Percentiles rank a stretch among this genome's conserved stretches.
These are phyloP conservation scores for Pichia sp. DNA, from an alignment of 1,139 yeast species.

Conservation along the genomic window DNA sequence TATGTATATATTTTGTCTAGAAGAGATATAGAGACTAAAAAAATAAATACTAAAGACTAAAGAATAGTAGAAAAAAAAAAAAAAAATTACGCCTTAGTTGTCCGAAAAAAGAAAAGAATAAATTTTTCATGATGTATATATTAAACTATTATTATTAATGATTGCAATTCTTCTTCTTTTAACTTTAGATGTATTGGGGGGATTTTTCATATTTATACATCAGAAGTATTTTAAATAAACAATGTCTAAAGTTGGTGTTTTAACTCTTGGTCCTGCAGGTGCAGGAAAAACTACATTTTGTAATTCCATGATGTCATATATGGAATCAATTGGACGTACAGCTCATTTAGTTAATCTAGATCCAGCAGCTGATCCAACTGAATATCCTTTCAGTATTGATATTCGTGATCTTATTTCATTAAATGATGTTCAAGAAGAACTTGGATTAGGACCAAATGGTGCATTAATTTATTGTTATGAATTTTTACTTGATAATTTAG, in stretches of 20 bases:
- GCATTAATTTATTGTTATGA: conserved; percentile 92
- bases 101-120: too few relatives aligned
- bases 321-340: conserved; percentile 85
- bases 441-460: conserved; percentile 93
- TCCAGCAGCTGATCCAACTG: conserved; percentile 95
- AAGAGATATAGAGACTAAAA: too few relatives aligned
- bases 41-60: too few relatives aligned
- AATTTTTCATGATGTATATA: too few relatives aligned
- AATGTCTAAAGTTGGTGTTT: conserved; percentile 94
- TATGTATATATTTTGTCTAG: too few relatives aligned
- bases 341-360: conserved; percentile 94
- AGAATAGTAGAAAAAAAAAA: too few relatives aligned
- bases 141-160: too few relatives aligned
- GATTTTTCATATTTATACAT: background rate
- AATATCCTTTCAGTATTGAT: conserved; percentile 88
- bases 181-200: too few relatives aligned
- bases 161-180: too few relatives aligned
- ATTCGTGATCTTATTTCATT: conserved; percentile 85
- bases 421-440: conserved; percentile 96
- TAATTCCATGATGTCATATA: conserved; percentile 76
- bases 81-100: too few relatives aligned
- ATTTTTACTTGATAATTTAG: conserved; percentile 75
- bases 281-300: conserved; percentile 94
- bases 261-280: conserved; percentile 96
- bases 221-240: background rate